Percentiles rank a stretch among this genome's conserved stretches.
Evolutionary conservation across 371 early-diverging fungal species (phyloP).

Genomic region (Rhizomucor miehei): DNA sequence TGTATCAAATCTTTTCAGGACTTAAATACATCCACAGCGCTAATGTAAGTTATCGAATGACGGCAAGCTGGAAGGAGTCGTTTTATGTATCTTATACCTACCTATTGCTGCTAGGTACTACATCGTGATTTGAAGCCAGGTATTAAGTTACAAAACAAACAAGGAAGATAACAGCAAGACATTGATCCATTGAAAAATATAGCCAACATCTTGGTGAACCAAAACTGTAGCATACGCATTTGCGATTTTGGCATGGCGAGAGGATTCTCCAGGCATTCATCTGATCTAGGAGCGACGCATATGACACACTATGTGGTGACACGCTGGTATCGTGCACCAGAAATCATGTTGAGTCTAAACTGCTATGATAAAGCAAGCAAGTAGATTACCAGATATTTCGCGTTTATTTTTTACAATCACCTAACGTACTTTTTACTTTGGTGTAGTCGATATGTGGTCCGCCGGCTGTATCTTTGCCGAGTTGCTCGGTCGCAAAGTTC

Average conservation of each 20-base stretch:
- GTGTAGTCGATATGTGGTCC: conserved; percentile 96
- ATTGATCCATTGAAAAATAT: neutral
- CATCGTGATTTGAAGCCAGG: conserved; percentile 90
- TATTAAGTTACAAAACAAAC: too few species aligned
- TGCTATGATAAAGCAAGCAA: conserved; percentile 41
- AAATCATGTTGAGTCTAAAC: conserved; percentile 42
- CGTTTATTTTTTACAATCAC: too few species aligned
- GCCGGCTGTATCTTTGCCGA: conserved; percentile 99
- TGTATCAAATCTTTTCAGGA: conserved; percentile 87
- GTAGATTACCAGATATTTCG: too few species aligned
- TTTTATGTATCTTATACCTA: neutral
- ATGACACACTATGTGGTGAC: conserved; percentile 50
- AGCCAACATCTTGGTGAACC: conserved; percentile 89
- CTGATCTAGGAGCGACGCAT: conserved; percentile 19
- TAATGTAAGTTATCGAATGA: conserved; percentile 52
- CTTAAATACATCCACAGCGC: conserved; percentile 91
- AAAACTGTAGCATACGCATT: conserved; percentile 76
- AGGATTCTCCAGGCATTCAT: conserved; percentile 22
- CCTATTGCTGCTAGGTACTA: conserved; percentile 41
- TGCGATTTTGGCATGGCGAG: conserved; percentile 55
- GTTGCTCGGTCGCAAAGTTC: conserved; percentile 85
- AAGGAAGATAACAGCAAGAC: too few species aligned
- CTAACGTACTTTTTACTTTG: too few species aligned
- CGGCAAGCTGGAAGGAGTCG: neutral
- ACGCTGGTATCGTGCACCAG: conserved; percentile 50